phyloP scores from a whole-genome alignment of 2,329 filamentous ascomycete species.

The Pestalotiopsis sp. region DNA sequence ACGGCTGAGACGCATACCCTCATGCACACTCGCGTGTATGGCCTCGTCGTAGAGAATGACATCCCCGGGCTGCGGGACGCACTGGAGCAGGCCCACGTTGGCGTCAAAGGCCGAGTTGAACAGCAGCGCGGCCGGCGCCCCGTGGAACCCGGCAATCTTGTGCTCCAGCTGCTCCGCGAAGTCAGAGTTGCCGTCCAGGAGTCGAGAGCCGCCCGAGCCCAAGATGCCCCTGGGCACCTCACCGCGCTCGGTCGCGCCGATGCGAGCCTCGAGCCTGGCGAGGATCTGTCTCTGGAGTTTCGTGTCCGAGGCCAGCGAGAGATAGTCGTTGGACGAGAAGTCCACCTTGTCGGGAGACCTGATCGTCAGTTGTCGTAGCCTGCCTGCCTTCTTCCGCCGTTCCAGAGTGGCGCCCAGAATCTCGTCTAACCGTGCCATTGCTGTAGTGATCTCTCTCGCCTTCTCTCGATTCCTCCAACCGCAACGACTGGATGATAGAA shows the following conservation, averaged over 20 bases:
- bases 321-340: slow-evolving; percentile 79
- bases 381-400: slow-evolving; percentile 31
- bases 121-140: slow-evolving; percentile 46
- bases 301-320: slow-evolving; percentile 59
- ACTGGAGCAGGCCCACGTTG: slow-evolving; percentile 65
- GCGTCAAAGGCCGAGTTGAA: slow-evolving; percentile 68
- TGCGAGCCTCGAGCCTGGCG: not conserved
- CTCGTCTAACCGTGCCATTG: slow-evolving; percentile 20
- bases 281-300: not conserved
- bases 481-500: not conserved
- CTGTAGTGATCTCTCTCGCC: not conserved
- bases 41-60: slow-evolving; percentile 73
- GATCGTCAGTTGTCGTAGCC: slow-evolving; percentile 50
- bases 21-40: slow-evolving; percentile 78
- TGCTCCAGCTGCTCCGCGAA: slow-evolving; percentile 48
- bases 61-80: slow-evolving; percentile 62
- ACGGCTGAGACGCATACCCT: slow-evolving; percentile 71
- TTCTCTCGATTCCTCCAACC: not conserved
- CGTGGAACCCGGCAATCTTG: slow-evolving; percentile 50
- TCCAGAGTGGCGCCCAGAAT: slow-evolving; percentile 23
- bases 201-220: slow-evolving; percentile 56
- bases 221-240: slow-evolving; percentile 8
- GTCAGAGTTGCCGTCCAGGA: slow-evolving; percentile 53
- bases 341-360: slow-evolving; percentile 72
- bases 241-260: slow-evolving; percentile 7